Base-by-base conservation (phyloP, 768 basidiomycete species). In the Leccinum variicolor region DNA sequence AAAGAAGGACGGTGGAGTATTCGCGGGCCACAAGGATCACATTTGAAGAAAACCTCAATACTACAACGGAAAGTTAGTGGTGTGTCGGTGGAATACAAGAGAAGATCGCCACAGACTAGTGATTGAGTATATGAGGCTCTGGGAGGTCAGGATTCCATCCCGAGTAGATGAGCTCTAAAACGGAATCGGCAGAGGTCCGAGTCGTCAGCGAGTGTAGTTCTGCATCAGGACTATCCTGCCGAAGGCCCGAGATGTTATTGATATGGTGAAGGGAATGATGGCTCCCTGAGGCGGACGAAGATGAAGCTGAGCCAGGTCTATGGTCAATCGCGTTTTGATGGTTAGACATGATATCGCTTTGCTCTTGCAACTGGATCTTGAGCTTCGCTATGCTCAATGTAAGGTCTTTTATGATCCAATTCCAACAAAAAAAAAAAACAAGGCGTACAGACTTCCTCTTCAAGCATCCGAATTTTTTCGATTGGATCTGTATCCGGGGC, bases 131-230 rank as follows among this genome's bases (percentile, higher is more conserved):
- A 21, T 81, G 72, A 25, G 88, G 91, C 62, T 90, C 86, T 45
- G 91, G 91, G 13, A 94, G 77, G 65, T 94, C 91, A 26, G 90
- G 81, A 72, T 92, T 89, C 91, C 91, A 93, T 2, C 92, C 91
- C 19, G 84, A 81, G 65, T 85, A 84, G 13, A 92, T 75, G 41
- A 94, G 71, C 50, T 87, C 84, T 73, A 85, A 78, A 62, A 86
- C 78, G 4, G 82, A 77, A 63, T 86, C 83, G 2, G 81, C 65
- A 36, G 71, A 74, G 45, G 74, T 69, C 59, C 76, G 76, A 52
- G 73, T 72, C 50, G 69, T 71, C 47, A 67, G 60, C 19, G 74
- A 72, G 28, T 67, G 74, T 28, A 79, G 56, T 53, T 86, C 83
- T 25, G 85, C 83, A 62, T 81, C 84, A n/a, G 71, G 69, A 52